Evolutionary conservation across 352 stramenopile genomes (phyloP), one percentile per base, ranked within the genome.

Genomic region (Globisporangium megalacanthum): DNA sequence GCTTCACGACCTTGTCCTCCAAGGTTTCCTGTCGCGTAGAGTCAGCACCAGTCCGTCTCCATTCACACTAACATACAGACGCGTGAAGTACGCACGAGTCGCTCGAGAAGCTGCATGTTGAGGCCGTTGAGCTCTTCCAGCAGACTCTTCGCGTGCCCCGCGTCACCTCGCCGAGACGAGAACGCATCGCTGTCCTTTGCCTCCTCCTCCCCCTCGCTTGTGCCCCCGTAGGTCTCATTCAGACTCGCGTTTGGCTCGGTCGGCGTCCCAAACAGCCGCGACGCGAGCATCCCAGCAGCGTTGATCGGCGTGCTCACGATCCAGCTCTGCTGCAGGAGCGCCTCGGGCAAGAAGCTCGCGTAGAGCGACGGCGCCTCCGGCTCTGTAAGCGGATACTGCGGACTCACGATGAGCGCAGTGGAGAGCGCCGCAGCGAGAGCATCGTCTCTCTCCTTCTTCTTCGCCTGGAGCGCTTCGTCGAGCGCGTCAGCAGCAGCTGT

Each of bases 21-120:
- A 88, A 69, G 17, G 55, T 75, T 75, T 93, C 83, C 83, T 93
- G 39, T 48, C 10, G 14, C 33, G 6, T 19, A 45, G 7, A 20
- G n/a, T 33, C 48, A 45, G 33, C 51, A 41, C 10, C 15, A 53
- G 17, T 48, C 54, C 15, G 51, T 17, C 20, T 49, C 25, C 54
- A 42, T 46, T 11, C 15, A 20, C 13, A 42, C 3, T 19, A 15
- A 42, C 51, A 22, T 1, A 35, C 8, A n/a, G 33, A 49, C 17
- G 3, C 22, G 20, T 15, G 19, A 39, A 8, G 10, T 17, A 63
- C 66, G 15, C 68, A 92, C 82, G 74, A 92, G 68, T 33, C 83
- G 75, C 55, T 89, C 77, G 56, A 93, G 77, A 0, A 93, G 61
- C 68, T 89, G 74, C 83, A 93, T 91, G 37, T 93, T 93, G 15